A percentile compares a stretch with the other conserved stretches of the same genome.
phyloP scores from a whole-genome alignment of 2,329 filamentous ascomycete genomes.

The Tolypocladium nubicola region DNA sequence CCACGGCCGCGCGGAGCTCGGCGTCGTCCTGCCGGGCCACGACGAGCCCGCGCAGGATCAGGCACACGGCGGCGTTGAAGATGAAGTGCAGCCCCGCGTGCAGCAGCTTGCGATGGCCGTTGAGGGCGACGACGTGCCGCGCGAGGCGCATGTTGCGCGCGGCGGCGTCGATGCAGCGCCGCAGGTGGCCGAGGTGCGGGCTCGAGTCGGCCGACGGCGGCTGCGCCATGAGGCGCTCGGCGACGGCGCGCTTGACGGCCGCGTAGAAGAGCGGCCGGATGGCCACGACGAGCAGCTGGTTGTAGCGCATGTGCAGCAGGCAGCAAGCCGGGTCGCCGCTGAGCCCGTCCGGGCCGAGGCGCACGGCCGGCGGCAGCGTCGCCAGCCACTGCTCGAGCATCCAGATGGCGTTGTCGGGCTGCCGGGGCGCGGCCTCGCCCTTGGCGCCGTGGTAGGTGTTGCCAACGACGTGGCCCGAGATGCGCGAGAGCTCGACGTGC shows the following conservation, averaged over 20 bases:
- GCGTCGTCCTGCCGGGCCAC: slow-evolving; percentile 17
- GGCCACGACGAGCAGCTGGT: slow-evolving; percentile 38
- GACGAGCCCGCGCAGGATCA: slow-evolving; percentile 32
- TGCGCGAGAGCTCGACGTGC: slow-evolving; percentile 34
- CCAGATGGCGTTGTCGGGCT: slow-evolving; percentile 27
- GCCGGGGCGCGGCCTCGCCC: slow-evolving; percentile 14
- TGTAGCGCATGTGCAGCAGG: slow-evolving; percentile 38
- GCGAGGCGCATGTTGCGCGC: slow-evolving; percentile 34
- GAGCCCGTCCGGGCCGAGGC: slow-evolving; percentile 21
- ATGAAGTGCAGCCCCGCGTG: slow-evolving; percentile 36
- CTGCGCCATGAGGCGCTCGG: slow-evolving; percentile 24
- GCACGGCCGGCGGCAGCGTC: slow-evolving; percentile 25
- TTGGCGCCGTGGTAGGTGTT: slow-evolving; percentile 29
- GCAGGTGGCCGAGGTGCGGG: slow-evolving; percentile 17
- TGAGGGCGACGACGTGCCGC: slow-evolving; percentile 24
- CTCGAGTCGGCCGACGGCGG: slow-evolving; percentile 11
- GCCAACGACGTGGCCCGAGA: slow-evolving; percentile 36
- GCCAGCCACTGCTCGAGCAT: slow-evolving; percentile 31
- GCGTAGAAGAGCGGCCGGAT: slow-evolving; percentile 37
- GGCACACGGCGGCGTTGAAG: slow-evolving; percentile 38
- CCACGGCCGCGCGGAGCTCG: slow-evolving; percentile 10
- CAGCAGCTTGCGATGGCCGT: slow-evolving; percentile 27
- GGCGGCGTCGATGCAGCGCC: slow-evolving; percentile 31
- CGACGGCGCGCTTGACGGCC: slow-evolving; percentile 35
- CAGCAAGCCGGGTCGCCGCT: slow-evolving; percentile 31